Evolutionary conservation across 1,284 basidiomycete species (phyloP).

Genomic region (Moniliella sp.): DNA sequence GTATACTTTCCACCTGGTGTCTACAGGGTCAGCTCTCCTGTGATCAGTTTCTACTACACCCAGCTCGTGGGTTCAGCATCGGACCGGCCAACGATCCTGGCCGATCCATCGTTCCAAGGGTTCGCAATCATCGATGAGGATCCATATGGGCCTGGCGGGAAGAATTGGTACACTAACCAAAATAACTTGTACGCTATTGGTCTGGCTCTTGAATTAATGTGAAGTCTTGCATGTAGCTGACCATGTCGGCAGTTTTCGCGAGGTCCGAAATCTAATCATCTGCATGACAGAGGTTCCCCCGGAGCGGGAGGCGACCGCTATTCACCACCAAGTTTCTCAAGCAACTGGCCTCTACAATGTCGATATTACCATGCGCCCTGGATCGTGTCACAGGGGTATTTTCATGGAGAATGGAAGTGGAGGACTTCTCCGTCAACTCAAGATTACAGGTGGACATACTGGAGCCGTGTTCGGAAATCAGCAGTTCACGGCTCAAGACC

Average conservation of each 20-base stretch:
- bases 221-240: background rate
- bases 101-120: too few species aligned
- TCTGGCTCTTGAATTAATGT: background rate
- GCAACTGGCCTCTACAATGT: conserved; percentile 49
- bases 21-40: conserved; percentile 45
- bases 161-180: conserved; percentile 34
- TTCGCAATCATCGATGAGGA: conserved; percentile 44
- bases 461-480: conserved; percentile 19
- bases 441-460: conserved; percentile 13
- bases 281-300: conserved; percentile 11
- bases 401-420: conserved; percentile 53
- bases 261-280: conserved; percentile 18
- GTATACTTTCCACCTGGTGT: conserved; percentile 37
- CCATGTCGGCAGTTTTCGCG: conserved; percentile 41
- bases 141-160: conserved; percentile 34
- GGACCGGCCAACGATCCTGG: too few species aligned
- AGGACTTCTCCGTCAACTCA: conserved; percentile 51
- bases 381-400: conserved; percentile 43
- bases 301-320: conserved; percentile 10
- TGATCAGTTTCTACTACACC: conserved; percentile 48
- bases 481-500: conserved; percentile 26
- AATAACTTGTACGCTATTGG: conserved; percentile 26
- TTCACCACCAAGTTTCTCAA: conserved; percentile 55
- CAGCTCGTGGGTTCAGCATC: conserved; percentile 40
- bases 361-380: conserved; percentile 40